These are phyloP conservation scores for Clitopilus passeckerianus DNA, from an alignment of 768 basidiomycete species.

Conservation along the genomic window DNA sequence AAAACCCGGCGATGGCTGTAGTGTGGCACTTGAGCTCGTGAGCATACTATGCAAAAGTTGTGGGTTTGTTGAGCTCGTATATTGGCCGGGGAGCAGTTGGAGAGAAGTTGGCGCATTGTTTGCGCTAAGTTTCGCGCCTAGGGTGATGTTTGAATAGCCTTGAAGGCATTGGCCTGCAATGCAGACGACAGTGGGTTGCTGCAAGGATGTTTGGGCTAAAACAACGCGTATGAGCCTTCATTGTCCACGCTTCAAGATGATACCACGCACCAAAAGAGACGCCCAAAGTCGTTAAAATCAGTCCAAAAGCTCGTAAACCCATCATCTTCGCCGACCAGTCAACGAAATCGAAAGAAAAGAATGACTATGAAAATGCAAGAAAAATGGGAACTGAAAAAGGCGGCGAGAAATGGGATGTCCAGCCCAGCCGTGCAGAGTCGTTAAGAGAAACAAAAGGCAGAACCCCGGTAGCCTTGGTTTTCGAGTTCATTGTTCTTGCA, in stretches of 20 bases:
- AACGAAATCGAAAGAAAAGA: background rate
- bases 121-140: constrained; percentile 63
- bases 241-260: background rate
- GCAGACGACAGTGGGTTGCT: constrained; percentile 57
- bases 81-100: constrained; percentile 74
- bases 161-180: constrained; percentile 87
- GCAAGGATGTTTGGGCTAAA: constrained; percentile 53
- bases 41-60: constrained; percentile 65
- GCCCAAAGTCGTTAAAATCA: constrained; percentile 1
- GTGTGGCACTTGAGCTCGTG: constrained; percentile 56
- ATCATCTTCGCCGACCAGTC: background rate
- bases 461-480: constrained; percentile 1
- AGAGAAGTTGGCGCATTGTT: constrained; percentile 47
- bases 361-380: background rate
- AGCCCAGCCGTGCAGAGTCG: background rate
- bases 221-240: background rate
- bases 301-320: background rate
- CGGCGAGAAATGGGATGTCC: background rate
- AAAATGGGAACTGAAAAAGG: background rate
- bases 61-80: constrained; percentile 66
- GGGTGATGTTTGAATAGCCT: constrained; percentile 73
- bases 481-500: background rate
- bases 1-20: constrained; percentile 62
- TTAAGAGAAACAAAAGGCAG: background rate
- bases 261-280: background rate